Evolutionary conservation across 2,329 filamentous ascomycete species (phyloP).

Genomic region (Aspergillus novoparasiticus): DNA sequence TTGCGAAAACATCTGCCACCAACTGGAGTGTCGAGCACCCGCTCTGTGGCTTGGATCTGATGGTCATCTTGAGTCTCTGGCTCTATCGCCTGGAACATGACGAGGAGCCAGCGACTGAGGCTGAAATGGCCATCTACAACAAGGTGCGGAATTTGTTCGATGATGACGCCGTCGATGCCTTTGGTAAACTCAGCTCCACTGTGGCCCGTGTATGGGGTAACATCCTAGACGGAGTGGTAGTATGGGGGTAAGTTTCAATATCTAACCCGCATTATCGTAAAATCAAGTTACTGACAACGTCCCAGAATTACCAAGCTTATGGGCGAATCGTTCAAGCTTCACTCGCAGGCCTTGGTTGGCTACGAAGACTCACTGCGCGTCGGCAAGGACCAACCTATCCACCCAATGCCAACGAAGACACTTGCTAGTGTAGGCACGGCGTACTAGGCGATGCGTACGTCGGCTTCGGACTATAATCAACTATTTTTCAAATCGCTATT

Average conservation of each 20-base stretch:
- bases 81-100: conserved; percentile 99
- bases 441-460: conserved; percentile 33
- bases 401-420: conserved; percentile 47
- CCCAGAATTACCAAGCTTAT: conserved; percentile 70
- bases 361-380: conserved; percentile 71
- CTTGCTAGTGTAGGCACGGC: conserved; percentile 47
- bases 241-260: conserved; percentile 84
- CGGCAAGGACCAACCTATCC: conserved; percentile 44
- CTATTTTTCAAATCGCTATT: conserved; percentile 19
- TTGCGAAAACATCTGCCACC: conserved; percentile 93
- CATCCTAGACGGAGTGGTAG: conserved; percentile 97
- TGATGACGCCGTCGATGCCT: conserved; percentile 82
- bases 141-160: conserved; percentile 84
- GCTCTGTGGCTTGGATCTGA: conserved; percentile 91
- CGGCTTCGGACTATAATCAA: conserved; percentile 13
- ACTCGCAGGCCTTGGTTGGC: conserved; percentile 90
- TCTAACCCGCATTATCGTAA: conserved; percentile 8
- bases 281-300: conserved; percentile 47
- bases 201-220: conserved; percentile 95
- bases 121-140: conserved; percentile 49
- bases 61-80: conserved; percentile 97
- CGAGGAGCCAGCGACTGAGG: conserved; percentile 68
- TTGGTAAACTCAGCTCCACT: conserved; percentile 88
- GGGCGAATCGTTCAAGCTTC: conserved; percentile 96
- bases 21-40: conserved; percentile 99